These are phyloP conservation scores for Nicotiana benthamiana DNA, from an alignment of 257 asterid species.

Conservation along the genomic window DNA sequence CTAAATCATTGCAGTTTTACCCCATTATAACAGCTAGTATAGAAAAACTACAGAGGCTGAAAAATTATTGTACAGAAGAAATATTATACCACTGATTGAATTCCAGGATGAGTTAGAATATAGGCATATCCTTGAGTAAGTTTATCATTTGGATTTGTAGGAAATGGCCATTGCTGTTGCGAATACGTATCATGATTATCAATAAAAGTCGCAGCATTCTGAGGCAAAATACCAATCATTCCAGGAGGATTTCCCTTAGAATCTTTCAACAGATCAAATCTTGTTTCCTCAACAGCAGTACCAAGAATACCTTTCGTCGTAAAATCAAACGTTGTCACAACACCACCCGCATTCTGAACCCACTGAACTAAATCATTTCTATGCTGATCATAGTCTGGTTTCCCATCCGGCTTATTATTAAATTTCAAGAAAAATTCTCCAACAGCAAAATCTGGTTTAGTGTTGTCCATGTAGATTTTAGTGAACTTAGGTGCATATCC, in stretches of 20 bases:
- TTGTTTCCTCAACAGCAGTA: conserved; percentile 51
- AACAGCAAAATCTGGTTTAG: conserved; percentile 58
- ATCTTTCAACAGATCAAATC: conserved; percentile 64
- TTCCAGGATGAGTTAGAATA: conserved; percentile 79
- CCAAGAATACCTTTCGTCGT: conserved; percentile 72
- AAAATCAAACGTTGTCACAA: conserved; percentile 64
- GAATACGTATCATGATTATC: conserved; percentile 84
- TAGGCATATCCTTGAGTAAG: conserved; percentile 70
- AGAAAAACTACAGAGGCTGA: background rate
- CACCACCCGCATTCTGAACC: conserved; percentile 42
- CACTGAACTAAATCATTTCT: conserved; percentile 46
- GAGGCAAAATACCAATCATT: conserved; percentile 55
- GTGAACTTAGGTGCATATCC: conserved; percentile 51
- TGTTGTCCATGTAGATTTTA: conserved; percentile 48
- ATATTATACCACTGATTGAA: conserved; percentile 44
- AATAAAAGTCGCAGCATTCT: conserved; percentile 62
- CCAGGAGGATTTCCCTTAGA: conserved; percentile 58
- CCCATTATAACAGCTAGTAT: background rate
- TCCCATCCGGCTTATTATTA: conserved; percentile 27
- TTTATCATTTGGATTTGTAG: conserved; percentile 24
- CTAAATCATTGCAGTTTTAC: background rate
- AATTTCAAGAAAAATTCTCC: conserved; percentile 55
- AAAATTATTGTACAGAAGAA: background rate
- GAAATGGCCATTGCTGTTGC: conserved; percentile 63
- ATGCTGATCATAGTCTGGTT: conserved; percentile 49